phyloP scores from a whole-genome alignment of 2,329 filamentous ascomycete genomes.

The Beauveria australis region DNA sequence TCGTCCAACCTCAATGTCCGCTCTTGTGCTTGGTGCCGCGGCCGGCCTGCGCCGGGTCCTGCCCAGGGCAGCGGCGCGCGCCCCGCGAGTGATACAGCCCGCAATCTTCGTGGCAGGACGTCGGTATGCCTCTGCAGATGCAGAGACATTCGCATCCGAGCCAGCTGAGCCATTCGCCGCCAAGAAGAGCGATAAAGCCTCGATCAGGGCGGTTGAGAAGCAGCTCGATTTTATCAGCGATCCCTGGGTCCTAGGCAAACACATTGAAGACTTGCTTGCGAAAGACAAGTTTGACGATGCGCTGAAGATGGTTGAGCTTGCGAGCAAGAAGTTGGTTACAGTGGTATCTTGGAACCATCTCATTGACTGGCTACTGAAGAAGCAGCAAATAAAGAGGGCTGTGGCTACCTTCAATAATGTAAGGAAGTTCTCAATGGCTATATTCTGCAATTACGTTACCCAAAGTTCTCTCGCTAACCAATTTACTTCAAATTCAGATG shows the following conservation, averaged over 20 bases:
- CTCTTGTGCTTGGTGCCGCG: background rate
- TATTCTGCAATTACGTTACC: too few species aligned
- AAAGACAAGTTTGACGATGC: conserved; percentile 59
- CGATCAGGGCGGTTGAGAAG: conserved; percentile 35
- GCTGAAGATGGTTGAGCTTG: conserved; percentile 56
- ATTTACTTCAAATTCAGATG: conserved; percentile 51
- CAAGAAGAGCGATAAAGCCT: conserved; percentile 19
- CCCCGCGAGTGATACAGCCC: background rate
- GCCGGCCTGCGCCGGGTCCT: conserved; percentile 3
- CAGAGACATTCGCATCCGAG: conserved; percentile 6
- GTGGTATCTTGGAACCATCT: conserved; percentile 83
- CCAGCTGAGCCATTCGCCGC: conserved; percentile 13
- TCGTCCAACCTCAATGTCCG: conserved; percentile 1
- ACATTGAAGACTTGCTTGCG: conserved; percentile 53
- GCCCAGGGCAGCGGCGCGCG: background rate
- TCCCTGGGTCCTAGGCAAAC: conserved; percentile 62
- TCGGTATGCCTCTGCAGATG: conserved; percentile 12
- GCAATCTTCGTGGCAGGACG: conserved; percentile 7
- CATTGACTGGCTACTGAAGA: conserved; percentile 60
- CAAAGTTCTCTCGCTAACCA: background rate
- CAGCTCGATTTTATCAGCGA: conserved; percentile 60
- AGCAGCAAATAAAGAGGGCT: conserved; percentile 53
- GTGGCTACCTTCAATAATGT: conserved; percentile 87
- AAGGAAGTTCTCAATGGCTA: conserved; percentile 15
- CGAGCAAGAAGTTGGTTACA: conserved; percentile 57